These are phyloP conservation scores for Pseudomonodictys pantanalensis DNA, from an alignment of 495 filamentous ascomycete genomes.

Conservation along the genomic window DNA sequence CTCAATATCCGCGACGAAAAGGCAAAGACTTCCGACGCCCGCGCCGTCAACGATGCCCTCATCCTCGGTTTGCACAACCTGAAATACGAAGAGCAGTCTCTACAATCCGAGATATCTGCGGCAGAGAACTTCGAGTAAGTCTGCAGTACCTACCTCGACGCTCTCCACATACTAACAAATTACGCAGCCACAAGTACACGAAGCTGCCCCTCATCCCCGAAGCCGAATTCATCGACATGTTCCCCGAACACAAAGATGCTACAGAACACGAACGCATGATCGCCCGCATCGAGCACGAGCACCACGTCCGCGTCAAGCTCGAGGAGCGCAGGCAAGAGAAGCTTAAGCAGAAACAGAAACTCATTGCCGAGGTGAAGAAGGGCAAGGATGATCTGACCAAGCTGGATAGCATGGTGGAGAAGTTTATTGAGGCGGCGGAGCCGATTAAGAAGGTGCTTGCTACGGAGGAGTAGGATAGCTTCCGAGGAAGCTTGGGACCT, in stretches of 20 bases:
- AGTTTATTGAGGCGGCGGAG: conserved; percentile 68
- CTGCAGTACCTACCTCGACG: too few species aligned
- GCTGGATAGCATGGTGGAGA: conserved; percentile 83
- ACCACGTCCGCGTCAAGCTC: conserved; percentile 76
- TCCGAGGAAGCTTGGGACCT: too few species aligned
- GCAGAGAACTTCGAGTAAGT: conserved; percentile 92
- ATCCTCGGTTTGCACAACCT: conserved; percentile 94
- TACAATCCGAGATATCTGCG: conserved; percentile 83
- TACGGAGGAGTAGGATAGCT: conserved; percentile 9
- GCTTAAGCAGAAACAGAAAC: conserved; percentile 81
- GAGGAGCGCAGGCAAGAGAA: conserved; percentile 84
- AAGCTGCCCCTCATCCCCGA: conserved; percentile 78
- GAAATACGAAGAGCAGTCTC: conserved; percentile 90
- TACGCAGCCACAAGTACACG: conserved; percentile 75
- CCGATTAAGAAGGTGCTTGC: conserved; percentile 24
- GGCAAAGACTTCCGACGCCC: conserved; percentile 75
- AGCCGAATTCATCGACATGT: conserved; percentile 75
- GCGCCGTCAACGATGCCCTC: conserved; percentile 85
- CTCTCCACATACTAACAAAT: background rate
- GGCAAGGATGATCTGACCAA: conserved; percentile 87
- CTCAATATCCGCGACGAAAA: conserved; percentile 84
- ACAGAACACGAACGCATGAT: conserved; percentile 81
- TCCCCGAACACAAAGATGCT: conserved; percentile 67
- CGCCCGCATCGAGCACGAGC: conserved; percentile 88
- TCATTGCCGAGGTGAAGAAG: conserved; percentile 94